Evolutionary conservation across 495 filamentous ascomycete genomes (phyloP), one percentile per base, ranked within the genome.

Genomic region (Talaromyces stipitatus): DNA sequence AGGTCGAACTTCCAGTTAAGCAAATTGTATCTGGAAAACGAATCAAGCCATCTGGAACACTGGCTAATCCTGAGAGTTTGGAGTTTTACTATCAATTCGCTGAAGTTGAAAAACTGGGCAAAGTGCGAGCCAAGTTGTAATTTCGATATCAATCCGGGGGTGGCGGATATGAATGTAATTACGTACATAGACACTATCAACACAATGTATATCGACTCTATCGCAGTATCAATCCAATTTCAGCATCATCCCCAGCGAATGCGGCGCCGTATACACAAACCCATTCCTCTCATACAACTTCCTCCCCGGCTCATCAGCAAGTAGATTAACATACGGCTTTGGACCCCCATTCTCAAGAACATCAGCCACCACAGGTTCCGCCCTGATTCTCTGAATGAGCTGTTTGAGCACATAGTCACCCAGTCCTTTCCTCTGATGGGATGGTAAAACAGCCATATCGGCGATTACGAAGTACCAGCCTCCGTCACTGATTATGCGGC

Each of bases 1-100:
- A 94, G 68, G 89, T 94, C 20, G 89, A 94, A 64, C 65, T 94
- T 9, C 88, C 89, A 2, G 86, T 94, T 23, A 94, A 91, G 74
- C 86, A 90, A 69, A 91, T 92, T 55, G 84, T 94, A 1, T 89
- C 82, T 0, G 89, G 89, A 0, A 81, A 83, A 59, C 78, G 72
- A 56, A 82, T 94, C 68, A 88, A 87, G 72, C 82, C 88, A 0
- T 87, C 83, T 54, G 87, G 86, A 10, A 92, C 89, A 14, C 68
- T 94, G 60, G 76, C 88, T 23, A 94, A 94, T 64, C 87, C 87
- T 3, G 71, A 85, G 67, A 84, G 83, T 60, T 64, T 92, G 52
- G 77, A 91, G 12, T 92, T 77, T 64, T 92, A 91, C 64, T 91
- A 92, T 64, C 84, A 80, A 67, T 92, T 92, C 70, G 87, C 84